These are phyloP conservation scores for Xylariaceae sp. DNA, from an alignment of 2,329 filamentous ascomycete species.

Conservation along the genomic window DNA sequence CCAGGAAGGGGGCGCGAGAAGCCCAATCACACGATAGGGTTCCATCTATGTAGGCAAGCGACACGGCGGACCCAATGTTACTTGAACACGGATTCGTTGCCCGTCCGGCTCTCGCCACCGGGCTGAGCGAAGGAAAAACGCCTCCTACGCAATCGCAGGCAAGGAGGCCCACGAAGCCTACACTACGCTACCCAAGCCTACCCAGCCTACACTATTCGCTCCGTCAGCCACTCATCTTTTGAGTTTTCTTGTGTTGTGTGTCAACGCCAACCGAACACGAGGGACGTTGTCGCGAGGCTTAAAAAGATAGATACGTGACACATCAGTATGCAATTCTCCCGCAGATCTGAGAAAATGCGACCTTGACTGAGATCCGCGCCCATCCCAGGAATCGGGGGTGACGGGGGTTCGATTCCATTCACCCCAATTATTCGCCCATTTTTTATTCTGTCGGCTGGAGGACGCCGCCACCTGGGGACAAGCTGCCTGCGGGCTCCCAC, in stretches of 20 bases:
- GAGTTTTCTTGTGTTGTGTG: background rate
- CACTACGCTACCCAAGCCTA: too few relatives aligned
- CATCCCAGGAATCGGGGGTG: conserved; percentile 1
- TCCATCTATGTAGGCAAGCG: conserved; percentile 20
- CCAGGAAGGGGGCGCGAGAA: background rate
- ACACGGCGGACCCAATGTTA: conserved; percentile 14
- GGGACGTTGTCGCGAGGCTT: conserved; percentile 14
- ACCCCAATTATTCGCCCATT: conserved; percentile 2
- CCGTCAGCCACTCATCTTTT: conserved; percentile 1
- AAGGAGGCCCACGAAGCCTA: conserved; percentile 1
- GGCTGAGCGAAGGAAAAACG: conserved; percentile 4
- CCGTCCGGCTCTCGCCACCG: conserved; percentile 5
- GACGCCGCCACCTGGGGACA: conserved; percentile 14
- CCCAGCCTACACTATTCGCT: conserved; percentile 8
- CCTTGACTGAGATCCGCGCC: conserved; percentile 2
- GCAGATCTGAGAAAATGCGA: conserved; percentile 13
- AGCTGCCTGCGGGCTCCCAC: conserved; percentile 17
- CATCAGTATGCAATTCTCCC: conserved; percentile 10
- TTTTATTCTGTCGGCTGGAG: conserved; percentile 14
- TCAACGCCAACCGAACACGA: conserved; percentile 14
- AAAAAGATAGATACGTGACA: conserved; percentile 5
- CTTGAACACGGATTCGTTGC: conserved; percentile 11
- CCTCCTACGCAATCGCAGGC: conserved; percentile 11
- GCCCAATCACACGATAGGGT: conserved; percentile 15
- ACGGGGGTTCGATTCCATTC: background rate